Percentiles rank a stretch among this genome's conserved stretches.
phyloP scores from a whole-genome alignment of 148 eudicot species.

The Dianthus caryophyllus region DNA sequence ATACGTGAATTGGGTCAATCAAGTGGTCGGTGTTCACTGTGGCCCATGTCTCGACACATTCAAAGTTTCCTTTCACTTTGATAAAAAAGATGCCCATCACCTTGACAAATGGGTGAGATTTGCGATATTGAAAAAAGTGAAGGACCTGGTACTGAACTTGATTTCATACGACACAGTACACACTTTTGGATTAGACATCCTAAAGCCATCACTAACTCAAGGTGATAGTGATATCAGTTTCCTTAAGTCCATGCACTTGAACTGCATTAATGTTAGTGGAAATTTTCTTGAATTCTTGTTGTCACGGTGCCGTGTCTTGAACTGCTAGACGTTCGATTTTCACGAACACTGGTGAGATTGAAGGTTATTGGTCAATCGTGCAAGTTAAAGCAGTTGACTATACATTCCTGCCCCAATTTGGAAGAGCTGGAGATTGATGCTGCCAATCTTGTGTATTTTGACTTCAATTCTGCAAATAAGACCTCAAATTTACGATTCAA shows the following conservation, averaged over 20 bases:
- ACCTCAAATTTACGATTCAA: background rate
- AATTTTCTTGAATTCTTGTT: background rate
- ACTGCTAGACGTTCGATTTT: background rate
- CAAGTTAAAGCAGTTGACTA: slow-evolving; percentile 7
- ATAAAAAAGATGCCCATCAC: background rate
- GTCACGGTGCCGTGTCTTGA: slow-evolving; percentile 5
- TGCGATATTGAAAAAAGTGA: slow-evolving; percentile 13
- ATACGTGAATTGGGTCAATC: slow-evolving; percentile 4
- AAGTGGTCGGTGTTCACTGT: background rate
- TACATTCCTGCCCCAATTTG: background rate
- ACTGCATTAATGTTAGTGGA: background rate
- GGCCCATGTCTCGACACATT: slow-evolving; percentile 10
- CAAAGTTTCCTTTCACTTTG: slow-evolving; percentile 6
- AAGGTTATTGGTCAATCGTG: background rate
- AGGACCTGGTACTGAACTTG: background rate
- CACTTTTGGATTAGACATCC: background rate
- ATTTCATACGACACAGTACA: background rate
- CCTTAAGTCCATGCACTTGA: background rate
- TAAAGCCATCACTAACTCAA: background rate
- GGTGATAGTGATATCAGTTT: background rate
- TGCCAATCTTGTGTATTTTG: slow-evolving; percentile 7
- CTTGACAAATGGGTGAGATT: slow-evolving; percentile 3
- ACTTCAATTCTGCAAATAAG: background rate
- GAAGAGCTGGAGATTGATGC: slow-evolving; percentile 6
- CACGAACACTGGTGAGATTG: background rate